Percentiles rank a stretch among this genome's conserved stretches.
These are phyloP conservation scores for Pontederia paniculata DNA, from an alignment of 176 grass and related monocot genomes.

Conservation along the genomic window DNA sequence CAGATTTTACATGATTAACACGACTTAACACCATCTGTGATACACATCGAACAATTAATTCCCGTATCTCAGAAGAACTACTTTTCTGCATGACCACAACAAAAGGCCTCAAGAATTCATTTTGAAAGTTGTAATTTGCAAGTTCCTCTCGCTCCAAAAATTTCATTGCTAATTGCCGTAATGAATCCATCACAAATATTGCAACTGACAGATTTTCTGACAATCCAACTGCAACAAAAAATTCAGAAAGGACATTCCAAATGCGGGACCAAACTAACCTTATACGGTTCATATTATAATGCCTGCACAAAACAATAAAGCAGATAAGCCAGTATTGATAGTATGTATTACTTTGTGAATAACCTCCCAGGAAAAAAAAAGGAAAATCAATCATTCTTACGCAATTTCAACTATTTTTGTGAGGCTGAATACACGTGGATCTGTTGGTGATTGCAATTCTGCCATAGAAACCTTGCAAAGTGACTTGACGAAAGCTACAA, in stretches of 20 bases:
- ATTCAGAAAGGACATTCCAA: slow-evolving; percentile 85
- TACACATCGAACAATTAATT: slow-evolving; percentile 89
- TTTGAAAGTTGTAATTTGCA: slow-evolving; percentile 96
- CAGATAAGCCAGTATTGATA: slow-evolving; percentile 15
- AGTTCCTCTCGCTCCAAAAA: slow-evolving; percentile 94
- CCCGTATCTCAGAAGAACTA: slow-evolving; percentile 66
- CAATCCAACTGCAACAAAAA: slow-evolving; percentile 91
- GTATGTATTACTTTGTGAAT: slow-evolving; percentile 14
- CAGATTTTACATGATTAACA: slow-evolving; percentile 92
- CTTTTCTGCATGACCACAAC: slow-evolving; percentile 89
- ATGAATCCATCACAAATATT: slow-evolving; percentile 97
- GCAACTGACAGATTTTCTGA: slow-evolving; percentile 90
- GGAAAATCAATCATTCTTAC: slow-evolving; percentile 31
- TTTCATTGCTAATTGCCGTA: slow-evolving; percentile 93
- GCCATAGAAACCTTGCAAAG: slow-evolving; percentile 96
- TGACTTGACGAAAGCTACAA: slow-evolving; percentile 96
- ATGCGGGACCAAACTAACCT: slow-evolving; percentile 93
- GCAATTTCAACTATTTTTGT: slow-evolving; percentile 98
- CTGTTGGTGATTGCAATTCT: slow-evolving; percentile 73
- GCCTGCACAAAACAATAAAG: slow-evolving; percentile 53
- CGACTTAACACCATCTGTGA: slow-evolving; percentile 96
- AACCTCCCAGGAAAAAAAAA: not conserved
- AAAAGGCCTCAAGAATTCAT: slow-evolving; percentile 93
- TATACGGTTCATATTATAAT: slow-evolving; percentile 91
- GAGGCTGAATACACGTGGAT: slow-evolving; percentile 97